Evolutionary conservation across 441 rosid genomes (phyloP).

Genomic region (Adansonia gregorii): DNA sequence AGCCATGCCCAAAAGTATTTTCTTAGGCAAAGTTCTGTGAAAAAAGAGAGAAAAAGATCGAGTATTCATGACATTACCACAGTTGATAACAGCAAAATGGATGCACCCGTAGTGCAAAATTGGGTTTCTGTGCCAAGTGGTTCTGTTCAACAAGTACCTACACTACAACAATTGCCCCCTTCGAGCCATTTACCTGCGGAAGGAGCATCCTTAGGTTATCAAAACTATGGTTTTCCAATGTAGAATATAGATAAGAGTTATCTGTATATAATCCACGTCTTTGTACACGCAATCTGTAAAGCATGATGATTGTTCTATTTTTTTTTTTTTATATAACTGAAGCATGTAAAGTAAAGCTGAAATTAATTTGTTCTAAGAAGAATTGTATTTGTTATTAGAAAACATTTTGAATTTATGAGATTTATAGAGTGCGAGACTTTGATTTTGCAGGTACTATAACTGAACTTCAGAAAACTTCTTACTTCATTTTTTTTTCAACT

Average conservation of each 20-base stretch:
- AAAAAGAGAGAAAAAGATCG: constrained; percentile 68
- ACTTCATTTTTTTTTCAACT: not conserved
- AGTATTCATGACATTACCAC: constrained; percentile 76
- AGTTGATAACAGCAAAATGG: constrained; percentile 34
- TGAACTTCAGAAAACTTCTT: not conserved
- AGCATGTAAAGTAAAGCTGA: not conserved
- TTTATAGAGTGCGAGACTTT: constrained; percentile 67
- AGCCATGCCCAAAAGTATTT: constrained; percentile 82
- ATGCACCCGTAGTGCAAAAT: constrained; percentile 40
- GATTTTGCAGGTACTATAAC: constrained; percentile 56
- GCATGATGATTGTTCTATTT: not conserved
- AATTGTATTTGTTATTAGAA: constrained; percentile 28
- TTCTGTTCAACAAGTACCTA: constrained; percentile 36
- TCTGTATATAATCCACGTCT: not conserved
- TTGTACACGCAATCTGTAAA: not conserved
- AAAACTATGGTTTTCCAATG: constrained; percentile 38
- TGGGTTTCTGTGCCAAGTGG: constrained; percentile 41
- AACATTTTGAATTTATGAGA: constrained; percentile 44
- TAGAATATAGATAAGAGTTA: constrained; percentile 23
- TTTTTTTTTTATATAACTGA: not conserved
- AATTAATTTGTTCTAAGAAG: not conserved
- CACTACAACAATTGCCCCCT: constrained; percentile 30
- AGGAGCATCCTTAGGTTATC: constrained; percentile 30
- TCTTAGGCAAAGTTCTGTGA: constrained; percentile 54
- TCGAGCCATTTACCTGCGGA: constrained; percentile 32